Conservation (phyloP, 2,329 filamentous ascomycete genomes). For the Berkeleyomyces rouxiae region DNA sequence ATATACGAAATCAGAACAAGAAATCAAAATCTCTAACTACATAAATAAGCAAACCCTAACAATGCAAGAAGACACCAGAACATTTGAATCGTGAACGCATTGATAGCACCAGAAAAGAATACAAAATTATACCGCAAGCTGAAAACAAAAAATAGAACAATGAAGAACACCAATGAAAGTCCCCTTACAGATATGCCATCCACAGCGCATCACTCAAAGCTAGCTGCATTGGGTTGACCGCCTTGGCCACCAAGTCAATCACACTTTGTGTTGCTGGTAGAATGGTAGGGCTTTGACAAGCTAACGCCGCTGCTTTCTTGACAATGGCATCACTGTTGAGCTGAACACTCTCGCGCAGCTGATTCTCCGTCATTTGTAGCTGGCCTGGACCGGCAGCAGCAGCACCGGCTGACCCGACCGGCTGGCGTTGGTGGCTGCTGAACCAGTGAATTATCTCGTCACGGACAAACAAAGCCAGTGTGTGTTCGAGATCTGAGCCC, state of each 20-base stretch:
- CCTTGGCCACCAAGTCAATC: conserved; percentile 82
- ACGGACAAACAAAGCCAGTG: conserved; percentile 82
- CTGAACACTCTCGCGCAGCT: conserved; percentile 64
- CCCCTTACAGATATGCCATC: conserved; percentile 80
- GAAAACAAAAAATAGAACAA: not conserved
- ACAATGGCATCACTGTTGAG: conserved; percentile 82
- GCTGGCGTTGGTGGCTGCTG: conserved; percentile 52
- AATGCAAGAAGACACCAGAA: not conserved
- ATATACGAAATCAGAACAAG: not conserved
- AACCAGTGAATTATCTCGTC: conserved; percentile 99
- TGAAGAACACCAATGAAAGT: conserved; percentile 3
- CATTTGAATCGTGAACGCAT: too few relatives aligned
- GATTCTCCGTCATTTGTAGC: conserved; percentile 35
- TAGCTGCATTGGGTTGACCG: conserved; percentile 81
- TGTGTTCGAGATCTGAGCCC: conserved; percentile 79
- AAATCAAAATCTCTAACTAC: not conserved
- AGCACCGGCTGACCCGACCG: not conserved
- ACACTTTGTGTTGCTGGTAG: conserved; percentile 93
- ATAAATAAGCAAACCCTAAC: not conserved
- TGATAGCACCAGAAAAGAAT: not conserved
- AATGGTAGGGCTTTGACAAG: conserved; percentile 60
- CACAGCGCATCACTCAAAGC: conserved; percentile 81
- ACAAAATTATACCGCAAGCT: not conserved
- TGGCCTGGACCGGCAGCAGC: conserved; percentile 21
- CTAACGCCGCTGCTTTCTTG: conserved; percentile 73